Conservation (phyloP, 805 yeast species). For the Candida railenensis region DNA sequence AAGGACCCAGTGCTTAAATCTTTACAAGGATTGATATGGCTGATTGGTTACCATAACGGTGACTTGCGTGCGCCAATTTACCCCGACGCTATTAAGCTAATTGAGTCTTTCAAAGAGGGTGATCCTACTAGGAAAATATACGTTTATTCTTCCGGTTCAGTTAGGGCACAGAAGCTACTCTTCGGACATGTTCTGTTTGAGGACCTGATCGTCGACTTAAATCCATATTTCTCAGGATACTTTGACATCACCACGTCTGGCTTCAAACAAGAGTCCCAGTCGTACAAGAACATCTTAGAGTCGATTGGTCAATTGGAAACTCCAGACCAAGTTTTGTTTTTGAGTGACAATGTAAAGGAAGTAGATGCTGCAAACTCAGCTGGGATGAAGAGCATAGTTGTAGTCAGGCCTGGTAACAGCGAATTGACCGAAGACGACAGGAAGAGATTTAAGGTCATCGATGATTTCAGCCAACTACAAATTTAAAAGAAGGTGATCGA, state of each 20-base stretch:
- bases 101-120: slow-evolving; percentile 22
- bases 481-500: background rate
- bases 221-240: slow-evolving; percentile 57
- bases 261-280: slow-evolving; percentile 52
- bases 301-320: slow-evolving; percentile 35
- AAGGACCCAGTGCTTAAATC: slow-evolving; percentile 77
- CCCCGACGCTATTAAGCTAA: slow-evolving; percentile 63
- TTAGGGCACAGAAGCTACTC: slow-evolving; percentile 79
- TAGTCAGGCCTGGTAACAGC: slow-evolving; percentile 74
- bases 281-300: slow-evolving; percentile 57
- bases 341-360: slow-evolving; percentile 80
- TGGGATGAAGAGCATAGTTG: slow-evolving; percentile 59
- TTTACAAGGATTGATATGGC: slow-evolving; percentile 85
- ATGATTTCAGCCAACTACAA: slow-evolving; percentile 23
- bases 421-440: slow-evolving; percentile 40
- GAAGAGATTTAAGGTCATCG: slow-evolving; percentile 19
- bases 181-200: slow-evolving; percentile 56
- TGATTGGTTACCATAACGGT: slow-evolving; percentile 73
- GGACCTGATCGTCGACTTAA: slow-evolving; percentile 46
- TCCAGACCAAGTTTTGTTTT: slow-evolving; percentile 49
- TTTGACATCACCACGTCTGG: slow-evolving; percentile 88
- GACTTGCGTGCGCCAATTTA: slow-evolving; percentile 76
- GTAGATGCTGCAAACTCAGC: slow-evolving; percentile 70
- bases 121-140: slow-evolving; percentile 36
- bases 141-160: slow-evolving; percentile 88